Evolutionary conservation across 2,329 filamentous ascomycete genomes (phyloP), one percentile per base, ranked within the genome.

Genomic region (Ciborinia camelliae): DNA sequence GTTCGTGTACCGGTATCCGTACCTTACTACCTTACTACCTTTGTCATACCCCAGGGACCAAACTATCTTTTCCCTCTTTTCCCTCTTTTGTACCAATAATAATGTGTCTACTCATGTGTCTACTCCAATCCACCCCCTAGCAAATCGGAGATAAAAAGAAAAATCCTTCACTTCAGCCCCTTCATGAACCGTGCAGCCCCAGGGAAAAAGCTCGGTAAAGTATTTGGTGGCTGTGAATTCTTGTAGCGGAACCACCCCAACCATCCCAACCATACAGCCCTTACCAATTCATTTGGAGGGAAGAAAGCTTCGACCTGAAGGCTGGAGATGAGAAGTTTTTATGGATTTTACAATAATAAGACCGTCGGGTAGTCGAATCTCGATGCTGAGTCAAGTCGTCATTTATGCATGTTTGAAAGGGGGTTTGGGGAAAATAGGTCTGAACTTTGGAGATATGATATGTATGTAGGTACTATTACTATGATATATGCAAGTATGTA

Each of bases 151-250:
- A 45, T 35, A 39, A 39, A 59, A 50, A 59, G 26, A 23, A 47
- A n/a, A 41, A 26, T 23, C n/a, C 18, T 30, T 57, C 41, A 58
- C 54, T 47, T 26, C 54, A 58, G 43, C 60, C 60, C 50, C 30
- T 54, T 55, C 50, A 63, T 43, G 60, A 63, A 57, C 60, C 30
- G 60, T 63, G 60, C 60, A 32, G 51, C 39, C 30, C 39, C 37
- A 55, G 60, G 28, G 51, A 50, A 55, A 23, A 47, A 53, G 26
- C 14, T 53, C 45, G 47, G 59, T 62, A 62, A 62, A 59, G 51
- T 45, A 32, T 43, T 54, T 20, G 35, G 48, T 30, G 39, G 48
- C 50, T 43, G 32, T 53, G 26, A 32, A 47, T n/a, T 32, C 32
- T 58, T 18, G 28, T 37, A 47, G 30, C 55, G 55, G n/a, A 43